These are phyloP conservation scores for Ploettnerulaceae sp. DNA, from an alignment of 2,329 filamentous ascomycete species.

Conservation along the genomic window DNA sequence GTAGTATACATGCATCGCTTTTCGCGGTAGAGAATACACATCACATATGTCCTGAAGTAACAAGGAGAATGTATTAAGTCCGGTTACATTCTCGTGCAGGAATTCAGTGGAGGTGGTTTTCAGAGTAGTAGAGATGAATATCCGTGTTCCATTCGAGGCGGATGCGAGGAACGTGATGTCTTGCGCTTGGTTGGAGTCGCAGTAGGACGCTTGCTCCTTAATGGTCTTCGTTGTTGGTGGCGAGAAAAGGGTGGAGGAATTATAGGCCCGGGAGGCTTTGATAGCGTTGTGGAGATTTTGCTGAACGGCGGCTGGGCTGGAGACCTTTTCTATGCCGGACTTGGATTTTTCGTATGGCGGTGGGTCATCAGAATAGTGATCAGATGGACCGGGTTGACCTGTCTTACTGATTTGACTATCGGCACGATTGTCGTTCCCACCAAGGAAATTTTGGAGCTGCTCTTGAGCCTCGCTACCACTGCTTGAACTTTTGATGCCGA, in stretches of 20 bases:
- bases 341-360: slow-evolving; percentile 27
- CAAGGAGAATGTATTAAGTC: slow-evolving; percentile 64
- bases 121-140: slow-evolving; percentile 62
- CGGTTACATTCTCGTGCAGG: slow-evolving; percentile 52
- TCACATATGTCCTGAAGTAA: slow-evolving; percentile 64
- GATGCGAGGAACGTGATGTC: slow-evolving; percentile 69
- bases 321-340: slow-evolving; percentile 42
- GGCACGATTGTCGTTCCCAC: slow-evolving; percentile 2
- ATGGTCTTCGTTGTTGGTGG: slow-evolving; percentile 67
- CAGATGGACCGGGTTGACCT: too few species aligned
- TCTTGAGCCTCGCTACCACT: slow-evolving; percentile 38
- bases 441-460: slow-evolving; percentile 42
- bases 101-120: slow-evolving; percentile 48
- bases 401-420: background rate
- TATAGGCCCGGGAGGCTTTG: slow-evolving; percentile 70
- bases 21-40: slow-evolving; percentile 66
- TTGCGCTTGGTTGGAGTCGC: slow-evolving; percentile 69
- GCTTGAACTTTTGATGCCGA: slow-evolving; percentile 56
- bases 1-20: slow-evolving; percentile 80
- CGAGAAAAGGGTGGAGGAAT: slow-evolving; percentile 67
- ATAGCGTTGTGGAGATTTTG: slow-evolving; percentile 75
- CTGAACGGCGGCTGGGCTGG: slow-evolving; percentile 56
- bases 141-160: slow-evolving; percentile 64
- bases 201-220: slow-evolving; percentile 80
- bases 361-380: slow-evolving; percentile 19